phyloP scores from a whole-genome alignment of 2,329 filamentous ascomycete species.

The Monosporascus sp. region DNA sequence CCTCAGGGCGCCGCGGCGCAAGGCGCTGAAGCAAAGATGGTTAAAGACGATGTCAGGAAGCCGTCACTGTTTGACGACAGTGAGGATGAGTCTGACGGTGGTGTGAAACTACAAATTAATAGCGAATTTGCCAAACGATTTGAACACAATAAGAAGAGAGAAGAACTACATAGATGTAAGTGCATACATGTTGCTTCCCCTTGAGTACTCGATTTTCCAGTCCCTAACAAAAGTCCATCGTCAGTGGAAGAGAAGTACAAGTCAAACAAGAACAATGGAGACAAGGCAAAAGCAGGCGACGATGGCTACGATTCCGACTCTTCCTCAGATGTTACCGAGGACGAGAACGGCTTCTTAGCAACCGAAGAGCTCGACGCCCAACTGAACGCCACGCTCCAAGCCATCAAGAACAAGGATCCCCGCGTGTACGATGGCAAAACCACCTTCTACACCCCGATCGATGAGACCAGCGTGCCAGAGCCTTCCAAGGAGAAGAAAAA shows the following conservation, averaged over 20 bases:
- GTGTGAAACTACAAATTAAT: slow-evolving; percentile 70
- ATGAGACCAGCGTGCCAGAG: slow-evolving; percentile 34
- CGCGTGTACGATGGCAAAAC: slow-evolving; percentile 76
- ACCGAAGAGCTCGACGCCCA: slow-evolving; percentile 81
- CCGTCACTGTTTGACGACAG: slow-evolving; percentile 52
- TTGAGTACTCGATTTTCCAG: neutral
- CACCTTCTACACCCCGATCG: slow-evolving; percentile 69
- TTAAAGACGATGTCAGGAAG: slow-evolving; percentile 27
- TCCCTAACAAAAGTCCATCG: slow-evolving; percentile 7
- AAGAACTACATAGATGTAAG: slow-evolving; percentile 69
- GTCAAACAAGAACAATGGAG: slow-evolving; percentile 36
- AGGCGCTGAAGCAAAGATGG: slow-evolving; percentile 21
- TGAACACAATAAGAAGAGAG: slow-evolving; percentile 95
- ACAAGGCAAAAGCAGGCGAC: slow-evolving; percentile 38
- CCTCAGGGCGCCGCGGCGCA: neutral
- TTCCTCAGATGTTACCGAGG: slow-evolving; percentile 73
- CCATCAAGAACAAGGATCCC: slow-evolving; percentile 86
- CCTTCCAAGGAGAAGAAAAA: slow-evolving; percentile 46
- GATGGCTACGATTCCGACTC: slow-evolving; percentile 57
- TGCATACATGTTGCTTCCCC: slow-evolving; percentile 3
- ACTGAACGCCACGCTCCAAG: slow-evolving; percentile 79
- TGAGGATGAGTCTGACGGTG: slow-evolving; percentile 42
- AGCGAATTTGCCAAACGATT: slow-evolving; percentile 83
- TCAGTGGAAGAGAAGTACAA: slow-evolving; percentile 83
- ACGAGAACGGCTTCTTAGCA: slow-evolving; percentile 82